These are phyloP conservation scores for Trichoderma breve DNA, from an alignment of 2,329 filamentous ascomycete species.

Conservation along the genomic window DNA sequence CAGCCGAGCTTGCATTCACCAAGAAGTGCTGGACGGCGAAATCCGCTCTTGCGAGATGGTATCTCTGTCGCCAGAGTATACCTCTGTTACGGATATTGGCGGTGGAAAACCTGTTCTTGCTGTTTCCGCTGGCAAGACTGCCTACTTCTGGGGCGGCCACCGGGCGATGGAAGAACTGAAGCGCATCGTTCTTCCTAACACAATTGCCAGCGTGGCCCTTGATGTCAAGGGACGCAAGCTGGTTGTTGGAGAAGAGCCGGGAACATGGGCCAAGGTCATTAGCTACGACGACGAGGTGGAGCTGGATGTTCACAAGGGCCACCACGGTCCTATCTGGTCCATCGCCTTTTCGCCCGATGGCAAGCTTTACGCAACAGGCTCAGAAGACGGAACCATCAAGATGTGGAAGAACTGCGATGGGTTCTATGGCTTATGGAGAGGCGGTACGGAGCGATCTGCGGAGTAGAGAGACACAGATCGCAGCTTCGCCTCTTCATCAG, in stretches of 20 bases:
- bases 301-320: constrained; percentile 90
- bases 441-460: constrained; percentile 40
- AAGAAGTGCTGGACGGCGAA: constrained; percentile 75
- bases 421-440: constrained; percentile 62
- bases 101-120: constrained; percentile 72
- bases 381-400: constrained; percentile 97
- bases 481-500: constrained; percentile 25
- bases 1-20: constrained; percentile 69
- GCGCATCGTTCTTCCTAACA: constrained; percentile 74
- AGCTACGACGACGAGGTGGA: constrained; percentile 81
- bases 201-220: constrained; percentile 85
- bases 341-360: constrained; percentile 92
- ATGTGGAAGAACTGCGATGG: constrained; percentile 73
- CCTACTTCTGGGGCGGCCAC: constrained; percentile 84
- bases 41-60: constrained; percentile 93
- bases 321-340: constrained; percentile 97
- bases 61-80: constrained; percentile 57
- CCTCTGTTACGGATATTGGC: constrained; percentile 61
- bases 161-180: constrained; percentile 73
- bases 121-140: constrained; percentile 89
- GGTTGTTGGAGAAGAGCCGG: constrained; percentile 85
- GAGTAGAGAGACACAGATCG: constrained; percentile 37
- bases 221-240: constrained; percentile 79
- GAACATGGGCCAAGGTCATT: constrained; percentile 96
- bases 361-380: constrained; percentile 93